These are phyloP conservation scores for Verticillium nubilum DNA, from an alignment of 2,329 filamentous ascomycete species.

Conservation along the genomic window DNA sequence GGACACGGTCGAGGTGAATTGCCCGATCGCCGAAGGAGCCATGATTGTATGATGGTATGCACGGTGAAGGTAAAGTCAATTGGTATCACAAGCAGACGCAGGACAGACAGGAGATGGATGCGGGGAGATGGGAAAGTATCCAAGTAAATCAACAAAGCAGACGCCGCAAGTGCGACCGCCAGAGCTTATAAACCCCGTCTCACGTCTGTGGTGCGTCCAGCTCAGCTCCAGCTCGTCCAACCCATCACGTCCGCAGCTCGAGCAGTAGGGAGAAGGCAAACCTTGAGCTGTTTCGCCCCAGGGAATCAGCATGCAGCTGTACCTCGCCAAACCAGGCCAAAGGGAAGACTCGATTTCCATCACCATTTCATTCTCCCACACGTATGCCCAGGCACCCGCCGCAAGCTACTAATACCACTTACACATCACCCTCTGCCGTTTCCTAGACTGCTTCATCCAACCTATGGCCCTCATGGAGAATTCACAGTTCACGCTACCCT, in stretches of 20 bases:
- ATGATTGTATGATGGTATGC: constrained; percentile 1
- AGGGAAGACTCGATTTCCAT: not conserved
- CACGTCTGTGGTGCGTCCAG: not conserved
- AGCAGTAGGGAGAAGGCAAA: not conserved
- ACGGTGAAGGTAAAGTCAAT: not conserved
- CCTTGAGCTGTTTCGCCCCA: not conserved
- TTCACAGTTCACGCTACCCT: not conserved
- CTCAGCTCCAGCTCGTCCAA: not conserved
- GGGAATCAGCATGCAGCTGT: not conserved
- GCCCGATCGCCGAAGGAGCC: constrained; percentile 19
- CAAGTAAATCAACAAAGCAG: not conserved
- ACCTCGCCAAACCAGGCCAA: not conserved
- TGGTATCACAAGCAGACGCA: not conserved
- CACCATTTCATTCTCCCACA: not conserved
- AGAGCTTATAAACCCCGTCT: not conserved
- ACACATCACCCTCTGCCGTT: not conserved
- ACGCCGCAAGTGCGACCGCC: not conserved
- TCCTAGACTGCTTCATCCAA: not conserved
- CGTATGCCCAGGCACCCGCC: not conserved
- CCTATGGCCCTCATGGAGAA: not conserved
- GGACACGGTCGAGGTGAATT: constrained; percentile 10
- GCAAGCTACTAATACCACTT: not conserved
- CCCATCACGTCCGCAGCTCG: not conserved
- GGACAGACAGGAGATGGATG: not conserved
- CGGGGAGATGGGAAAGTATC: not conserved